These are phyloP conservation scores for Cutaneotrichosporon cavernicola DNA, from an alignment of 1,284 basidiomycete genomes.

Conservation along the genomic window DNA sequence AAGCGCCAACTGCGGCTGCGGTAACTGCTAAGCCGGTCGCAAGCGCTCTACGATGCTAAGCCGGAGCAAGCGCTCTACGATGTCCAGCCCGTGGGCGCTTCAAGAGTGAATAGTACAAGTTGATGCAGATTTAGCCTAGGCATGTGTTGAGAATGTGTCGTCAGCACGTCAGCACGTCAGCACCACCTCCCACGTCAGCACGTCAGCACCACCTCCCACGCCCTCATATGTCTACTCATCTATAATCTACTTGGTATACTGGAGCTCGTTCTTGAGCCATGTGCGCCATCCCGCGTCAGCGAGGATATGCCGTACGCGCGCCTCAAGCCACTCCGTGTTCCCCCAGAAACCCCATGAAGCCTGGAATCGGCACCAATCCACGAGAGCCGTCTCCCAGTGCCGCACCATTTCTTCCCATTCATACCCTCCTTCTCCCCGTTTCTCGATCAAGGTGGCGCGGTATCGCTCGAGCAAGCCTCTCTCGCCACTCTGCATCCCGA, in stretches of 20 bases:
- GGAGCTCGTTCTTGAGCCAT: slow-evolving; percentile 12
- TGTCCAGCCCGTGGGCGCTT: slow-evolving; percentile 4
- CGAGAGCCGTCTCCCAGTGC: slow-evolving; percentile 28
- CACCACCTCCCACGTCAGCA: too few species aligned
- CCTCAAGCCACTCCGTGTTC: slow-evolving; percentile 24
- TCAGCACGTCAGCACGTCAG: too few species aligned
- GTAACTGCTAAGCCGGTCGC: not conserved
- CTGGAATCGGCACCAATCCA: slow-evolving; percentile 30
- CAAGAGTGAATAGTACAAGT: not conserved
- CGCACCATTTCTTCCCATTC: slow-evolving; percentile 18
- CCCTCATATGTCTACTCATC: too few species aligned
- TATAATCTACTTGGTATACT: slow-evolving; percentile 3
- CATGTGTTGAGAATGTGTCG: too few species aligned
- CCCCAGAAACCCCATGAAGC: slow-evolving; percentile 28
- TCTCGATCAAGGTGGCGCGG: slow-evolving; percentile 7
- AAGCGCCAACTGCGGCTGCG: not conserved
- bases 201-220: too few species aligned
- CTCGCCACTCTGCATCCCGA: slow-evolving; percentile 19
- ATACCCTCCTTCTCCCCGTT: slow-evolving; percentile 13
- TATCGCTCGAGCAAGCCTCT: slow-evolving; percentile 14
- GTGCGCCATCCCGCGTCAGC: slow-evolving; percentile 19
- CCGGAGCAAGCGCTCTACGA: not conserved
- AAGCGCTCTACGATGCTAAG: not conserved
- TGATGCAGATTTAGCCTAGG: not conserved
- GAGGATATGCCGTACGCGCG: slow-evolving; percentile 19